These are phyloP conservation scores for Phytophthora meadii DNA, from an alignment of 352 stramenopile species.

Conservation along the genomic window DNA sequence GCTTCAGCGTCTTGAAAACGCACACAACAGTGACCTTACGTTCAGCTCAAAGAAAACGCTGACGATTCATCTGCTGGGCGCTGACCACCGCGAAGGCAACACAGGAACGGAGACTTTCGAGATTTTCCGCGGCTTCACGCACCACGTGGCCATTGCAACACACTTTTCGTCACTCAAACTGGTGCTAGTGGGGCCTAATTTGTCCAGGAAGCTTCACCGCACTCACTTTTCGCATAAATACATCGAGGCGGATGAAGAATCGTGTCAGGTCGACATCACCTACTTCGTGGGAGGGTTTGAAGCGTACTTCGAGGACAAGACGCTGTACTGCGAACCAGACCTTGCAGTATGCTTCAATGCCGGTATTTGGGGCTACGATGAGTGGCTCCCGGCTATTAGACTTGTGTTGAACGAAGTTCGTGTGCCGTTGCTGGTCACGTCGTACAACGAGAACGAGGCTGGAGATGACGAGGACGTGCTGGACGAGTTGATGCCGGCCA, in stretches of 20 bases:
- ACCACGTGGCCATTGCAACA: conserved; percentile 43
- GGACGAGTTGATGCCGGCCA: conserved; percentile 49
- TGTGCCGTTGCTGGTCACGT: conserved; percentile 80
- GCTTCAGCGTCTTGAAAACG: conserved; percentile 33
- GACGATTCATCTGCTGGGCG: conserved; percentile 74
- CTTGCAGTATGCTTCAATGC: conserved; percentile 87
- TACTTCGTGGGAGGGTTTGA: conserved; percentile 85
- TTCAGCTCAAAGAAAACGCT: conserved; percentile 27
- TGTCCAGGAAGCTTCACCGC: conserved; percentile 64
- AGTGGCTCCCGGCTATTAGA: conserved; percentile 80
- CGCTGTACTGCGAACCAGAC: conserved; percentile 55
- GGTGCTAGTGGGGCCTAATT: conserved; percentile 79
- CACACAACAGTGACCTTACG: conserved; percentile 12
- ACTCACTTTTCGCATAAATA: conserved; percentile 32
- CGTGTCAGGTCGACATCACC: conserved; percentile 51
- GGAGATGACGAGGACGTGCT: conserved; percentile 82
- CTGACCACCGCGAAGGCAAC: conserved; percentile 82
- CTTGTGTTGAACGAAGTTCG: conserved; percentile 64
- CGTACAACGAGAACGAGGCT: conserved; percentile 86
- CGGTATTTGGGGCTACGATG: conserved; percentile 89
- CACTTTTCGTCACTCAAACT: conserved; percentile 51
- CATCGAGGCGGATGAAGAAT: conserved; percentile 5
- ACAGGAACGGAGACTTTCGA: conserved; percentile 57
- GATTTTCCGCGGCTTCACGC: conserved; percentile 63
- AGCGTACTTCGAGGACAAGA: conserved; percentile 53